Percentiles rank a stretch among this genome's conserved stretches.
These are phyloP conservation scores for Colletotrichum costaricense DNA, from an alignment of 2,329 filamentous ascomycete genomes.

Conservation along the genomic window DNA sequence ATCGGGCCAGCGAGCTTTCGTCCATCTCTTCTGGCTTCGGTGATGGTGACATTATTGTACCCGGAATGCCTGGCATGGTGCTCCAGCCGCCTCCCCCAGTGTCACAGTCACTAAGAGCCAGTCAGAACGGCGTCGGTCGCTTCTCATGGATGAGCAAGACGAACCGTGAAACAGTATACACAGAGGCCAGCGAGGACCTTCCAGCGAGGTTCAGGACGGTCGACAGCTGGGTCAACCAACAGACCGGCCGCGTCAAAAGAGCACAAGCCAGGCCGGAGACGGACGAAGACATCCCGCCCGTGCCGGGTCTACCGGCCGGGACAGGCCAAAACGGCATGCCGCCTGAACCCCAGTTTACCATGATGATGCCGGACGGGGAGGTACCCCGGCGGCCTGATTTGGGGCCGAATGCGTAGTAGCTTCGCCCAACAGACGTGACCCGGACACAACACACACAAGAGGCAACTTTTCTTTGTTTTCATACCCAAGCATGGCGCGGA, in stretches of 20 bases:
- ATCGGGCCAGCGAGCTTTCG: slow-evolving; percentile 63
- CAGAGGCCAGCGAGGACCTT: slow-evolving; percentile 63
- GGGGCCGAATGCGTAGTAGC: slow-evolving; percentile 14
- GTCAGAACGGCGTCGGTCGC: slow-evolving; percentile 39
- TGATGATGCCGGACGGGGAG: slow-evolving; percentile 65
- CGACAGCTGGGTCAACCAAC: slow-evolving; percentile 74
- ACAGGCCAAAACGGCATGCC: slow-evolving; percentile 50
- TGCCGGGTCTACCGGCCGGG: slow-evolving; percentile 49
- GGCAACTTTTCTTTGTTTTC: slow-evolving; percentile 33
- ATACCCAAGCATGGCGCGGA: slow-evolving; percentile 32
- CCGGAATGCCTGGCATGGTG: slow-evolving; percentile 35
- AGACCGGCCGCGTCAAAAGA: slow-evolving; percentile 64
- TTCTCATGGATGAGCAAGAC: slow-evolving; percentile 51
- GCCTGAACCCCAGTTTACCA: slow-evolving; percentile 57
- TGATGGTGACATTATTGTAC: slow-evolving; percentile 68
- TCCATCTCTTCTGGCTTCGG: slow-evolving; percentile 74
- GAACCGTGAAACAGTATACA: slow-evolving; percentile 63
- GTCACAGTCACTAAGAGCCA: slow-evolving; percentile 20
- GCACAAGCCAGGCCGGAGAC: slow-evolving; percentile 53
- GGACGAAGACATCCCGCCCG: slow-evolving; percentile 49
- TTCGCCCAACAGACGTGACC: neutral
- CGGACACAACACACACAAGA: slow-evolving; percentile 1
- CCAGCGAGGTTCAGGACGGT: slow-evolving; percentile 68
- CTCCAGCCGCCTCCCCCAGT: slow-evolving; percentile 33
- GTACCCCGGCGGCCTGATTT: slow-evolving; percentile 55